Evolutionary conservation across 805 yeast genomes (phyloP).

Genomic region (Cyberlindnera misumaiensis): DNA sequence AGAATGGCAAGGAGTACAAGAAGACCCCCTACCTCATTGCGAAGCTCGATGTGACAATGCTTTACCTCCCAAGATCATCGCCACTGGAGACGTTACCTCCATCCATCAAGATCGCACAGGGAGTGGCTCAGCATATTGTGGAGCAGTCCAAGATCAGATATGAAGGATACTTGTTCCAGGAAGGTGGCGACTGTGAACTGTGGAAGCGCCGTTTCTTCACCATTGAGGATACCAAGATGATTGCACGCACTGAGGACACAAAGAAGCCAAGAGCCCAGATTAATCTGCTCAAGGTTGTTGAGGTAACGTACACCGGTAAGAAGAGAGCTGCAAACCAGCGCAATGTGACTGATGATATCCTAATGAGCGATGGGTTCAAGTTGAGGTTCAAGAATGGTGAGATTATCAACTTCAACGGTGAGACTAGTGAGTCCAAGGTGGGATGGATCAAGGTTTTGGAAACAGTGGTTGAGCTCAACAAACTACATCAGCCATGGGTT

Average conservation of each 20-base stretch:
- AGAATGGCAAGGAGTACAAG: slow-evolving; percentile 25
- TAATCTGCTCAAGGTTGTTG: slow-evolving; percentile 61
- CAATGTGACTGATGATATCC: slow-evolving; percentile 64
- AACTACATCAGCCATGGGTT: slow-evolving; percentile 59
- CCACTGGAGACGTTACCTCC: slow-evolving; percentile 60
- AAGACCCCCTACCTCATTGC: slow-evolving; percentile 55
- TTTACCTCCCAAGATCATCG: slow-evolving; percentile 60
- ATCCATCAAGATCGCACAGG: slow-evolving; percentile 50
- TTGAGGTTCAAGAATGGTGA: slow-evolving; percentile 75
- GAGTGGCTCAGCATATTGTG: slow-evolving; percentile 32
- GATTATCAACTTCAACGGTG: slow-evolving; percentile 79
- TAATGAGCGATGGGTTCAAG: slow-evolving; percentile 69
- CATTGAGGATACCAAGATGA: slow-evolving; percentile 61
- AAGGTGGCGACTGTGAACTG: slow-evolving; percentile 78
- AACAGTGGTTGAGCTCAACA: slow-evolving; percentile 46
- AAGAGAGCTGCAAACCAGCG: slow-evolving; percentile 28
- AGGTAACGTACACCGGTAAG: slow-evolving; percentile 27
- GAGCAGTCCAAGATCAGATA: slow-evolving; percentile 28
- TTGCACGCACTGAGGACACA: slow-evolving; percentile 69
- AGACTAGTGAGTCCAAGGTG: slow-evolving; percentile 49
- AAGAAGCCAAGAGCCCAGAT: slow-evolving; percentile 69
- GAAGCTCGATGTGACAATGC: slow-evolving; percentile 59
- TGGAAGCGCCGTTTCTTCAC: slow-evolving; percentile 73
- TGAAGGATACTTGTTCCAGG: slow-evolving; percentile 78
- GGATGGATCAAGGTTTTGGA: slow-evolving; percentile 63